Evolutionary conservation across 129 eudicot species (phyloP).

Genomic region (Escallonia herrerae): DNA sequence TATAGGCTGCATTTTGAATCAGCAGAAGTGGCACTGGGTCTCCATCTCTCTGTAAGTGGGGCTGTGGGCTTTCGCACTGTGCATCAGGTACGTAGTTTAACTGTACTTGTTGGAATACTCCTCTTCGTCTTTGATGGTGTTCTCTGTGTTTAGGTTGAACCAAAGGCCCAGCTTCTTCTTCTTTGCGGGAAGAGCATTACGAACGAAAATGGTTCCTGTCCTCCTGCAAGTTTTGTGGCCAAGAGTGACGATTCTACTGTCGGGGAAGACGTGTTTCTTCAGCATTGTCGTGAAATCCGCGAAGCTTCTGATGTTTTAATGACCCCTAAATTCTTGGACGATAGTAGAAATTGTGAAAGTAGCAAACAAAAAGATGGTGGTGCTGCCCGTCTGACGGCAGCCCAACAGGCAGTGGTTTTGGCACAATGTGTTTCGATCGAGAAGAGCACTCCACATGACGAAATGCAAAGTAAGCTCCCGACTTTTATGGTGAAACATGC

Average conservation of each 20-base stretch:
- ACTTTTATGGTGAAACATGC: too few relatives aligned
- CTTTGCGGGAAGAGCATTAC: slow-evolving; percentile 21
- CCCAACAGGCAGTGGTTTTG: slow-evolving; percentile 73
- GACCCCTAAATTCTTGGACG: slow-evolving; percentile 57
- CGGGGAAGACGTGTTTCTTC: slow-evolving; percentile 12
- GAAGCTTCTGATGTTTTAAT: slow-evolving; percentile 80
- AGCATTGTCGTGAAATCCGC: slow-evolving; percentile 23
- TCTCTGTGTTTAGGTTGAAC: slow-evolving; percentile 53
- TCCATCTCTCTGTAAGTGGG: slow-evolving; percentile 62
- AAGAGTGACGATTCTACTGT: slow-evolving; percentile 6
- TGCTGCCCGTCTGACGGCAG: slow-evolving; percentile 32
- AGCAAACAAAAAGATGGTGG: slow-evolving; percentile 14
- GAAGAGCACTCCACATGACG: slow-evolving; percentile 65
- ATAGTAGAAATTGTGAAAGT: slow-evolving; percentile 15
- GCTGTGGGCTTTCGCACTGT: slow-evolving; percentile 80
- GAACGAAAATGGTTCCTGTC: slow-evolving; percentile 2
- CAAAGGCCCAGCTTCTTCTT: slow-evolving; percentile 76
- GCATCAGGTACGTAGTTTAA: slow-evolving; percentile 45
- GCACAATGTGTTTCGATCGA: slow-evolving; percentile 65
- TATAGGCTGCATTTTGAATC: slow-evolving; percentile 45
- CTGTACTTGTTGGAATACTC: too few relatives aligned
- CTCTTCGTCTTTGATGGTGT: slow-evolving; percentile 1
- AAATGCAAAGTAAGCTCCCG: slow-evolving; percentile 41
- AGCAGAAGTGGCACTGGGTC: slow-evolving; percentile 46
- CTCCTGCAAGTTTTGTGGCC: too few relatives aligned